phyloP scores from a whole-genome alignment of 1,139 yeast genomes.

The Hansenula sp. region DNA sequence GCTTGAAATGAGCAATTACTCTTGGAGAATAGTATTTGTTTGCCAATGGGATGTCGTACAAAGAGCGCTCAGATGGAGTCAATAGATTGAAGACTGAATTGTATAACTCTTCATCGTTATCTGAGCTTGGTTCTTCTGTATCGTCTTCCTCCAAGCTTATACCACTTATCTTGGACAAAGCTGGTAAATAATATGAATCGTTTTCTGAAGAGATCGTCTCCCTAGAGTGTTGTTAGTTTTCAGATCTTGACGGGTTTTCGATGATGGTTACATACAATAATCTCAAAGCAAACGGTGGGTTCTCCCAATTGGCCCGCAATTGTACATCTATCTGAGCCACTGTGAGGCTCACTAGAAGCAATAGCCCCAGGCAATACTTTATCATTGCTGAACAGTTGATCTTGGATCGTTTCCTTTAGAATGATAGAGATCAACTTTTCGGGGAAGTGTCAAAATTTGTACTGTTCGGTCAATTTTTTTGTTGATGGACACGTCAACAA shows the following conservation, averaged over 20 bases:
- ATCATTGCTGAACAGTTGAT: no score
- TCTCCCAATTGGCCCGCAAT: conserved; percentile 28
- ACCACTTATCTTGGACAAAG: conserved; percentile 34
- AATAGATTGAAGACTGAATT: conserved; percentile 31
- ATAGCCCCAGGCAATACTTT: neutral
- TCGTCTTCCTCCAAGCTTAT: conserved; percentile 28
- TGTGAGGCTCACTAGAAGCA: neutral
- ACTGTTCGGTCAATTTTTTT: no score
- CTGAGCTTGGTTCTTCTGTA: conserved; percentile 11
- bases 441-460: no score
- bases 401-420: no score
- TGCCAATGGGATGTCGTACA: conserved; percentile 49
- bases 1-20: conserved; percentile 57
- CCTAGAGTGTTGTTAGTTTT: conserved; percentile 14
- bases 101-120: conserved; percentile 30
- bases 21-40: conserved; percentile 56
- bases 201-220: conserved; percentile 53
- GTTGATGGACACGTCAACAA: no score
- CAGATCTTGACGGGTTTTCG: neutral
- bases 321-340: conserved; percentile 15
- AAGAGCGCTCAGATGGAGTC: conserved; percentile 24
- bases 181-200: conserved; percentile 43
- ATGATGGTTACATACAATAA: conserved; percentile 32
- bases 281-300: conserved; percentile 41
- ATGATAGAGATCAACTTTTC: no score